These are phyloP conservation scores for Physaria fendleri DNA, from an alignment of 345 rosid species.

Conservation along the genomic window DNA sequence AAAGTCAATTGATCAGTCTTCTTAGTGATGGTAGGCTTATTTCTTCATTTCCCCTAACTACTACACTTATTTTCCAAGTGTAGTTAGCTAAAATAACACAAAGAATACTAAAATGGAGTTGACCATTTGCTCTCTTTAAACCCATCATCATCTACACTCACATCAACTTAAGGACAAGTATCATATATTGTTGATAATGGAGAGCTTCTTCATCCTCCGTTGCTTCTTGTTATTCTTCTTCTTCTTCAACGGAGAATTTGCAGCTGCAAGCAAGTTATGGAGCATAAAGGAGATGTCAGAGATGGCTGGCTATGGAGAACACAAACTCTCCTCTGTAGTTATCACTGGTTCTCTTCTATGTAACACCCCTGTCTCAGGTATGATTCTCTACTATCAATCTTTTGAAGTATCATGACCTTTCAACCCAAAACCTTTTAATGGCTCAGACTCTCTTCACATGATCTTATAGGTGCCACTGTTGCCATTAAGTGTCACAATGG, in stretches of 20 bases:
- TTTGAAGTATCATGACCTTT: too few species aligned
- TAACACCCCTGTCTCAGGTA: slow-evolving; percentile 27
- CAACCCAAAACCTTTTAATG: too few species aligned
- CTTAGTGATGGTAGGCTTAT: slow-evolving; percentile 13
- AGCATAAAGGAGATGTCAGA: slow-evolving; percentile 29
- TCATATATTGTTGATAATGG: slow-evolving; percentile 6
- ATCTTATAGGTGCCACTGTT: slow-evolving; percentile 19
- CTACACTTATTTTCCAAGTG: slow-evolving; percentile 14
- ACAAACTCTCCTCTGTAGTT: slow-evolving; percentile 30
- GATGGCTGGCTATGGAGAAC: slow-evolving; percentile 32
- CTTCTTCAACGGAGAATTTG: slow-evolving; percentile 23
- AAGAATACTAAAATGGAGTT: slow-evolving; percentile 12
- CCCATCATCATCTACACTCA: slow-evolving; percentile 14
- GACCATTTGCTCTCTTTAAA: slow-evolving; percentile 11
- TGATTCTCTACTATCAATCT: too few species aligned
- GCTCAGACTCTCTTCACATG: too few species aligned
- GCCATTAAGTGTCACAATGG: slow-evolving; percentile 26
- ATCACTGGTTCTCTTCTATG: slow-evolving; percentile 30
- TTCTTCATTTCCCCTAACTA: slow-evolving; percentile 25
- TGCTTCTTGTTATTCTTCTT: slow-evolving; percentile 31
- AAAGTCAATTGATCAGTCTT: slow-evolving; percentile 11
- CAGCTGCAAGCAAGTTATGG: slow-evolving; percentile 29
- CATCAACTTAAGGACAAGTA: background rate
- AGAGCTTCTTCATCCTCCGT: slow-evolving; percentile 10
- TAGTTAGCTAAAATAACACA: slow-evolving; percentile 25